Evolutionary conservation across 495 filamentous ascomycete genomes (phyloP).

Genomic region (Hypoxylon intermedium): DNA sequence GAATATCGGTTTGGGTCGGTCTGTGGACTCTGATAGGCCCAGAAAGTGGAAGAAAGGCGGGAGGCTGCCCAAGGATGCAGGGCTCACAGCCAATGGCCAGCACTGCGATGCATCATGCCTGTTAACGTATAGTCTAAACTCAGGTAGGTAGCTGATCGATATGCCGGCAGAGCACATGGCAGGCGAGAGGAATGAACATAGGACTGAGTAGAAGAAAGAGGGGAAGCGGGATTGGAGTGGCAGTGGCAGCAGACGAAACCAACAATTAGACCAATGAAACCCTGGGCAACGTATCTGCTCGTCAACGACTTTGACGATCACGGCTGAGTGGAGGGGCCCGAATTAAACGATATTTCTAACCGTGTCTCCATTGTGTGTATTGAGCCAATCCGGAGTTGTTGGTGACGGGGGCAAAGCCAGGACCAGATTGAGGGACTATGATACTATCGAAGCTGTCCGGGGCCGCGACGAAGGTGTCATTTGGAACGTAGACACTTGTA

Average conservation of each 20-base stretch:
- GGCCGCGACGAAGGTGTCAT: conserved; percentile 1
- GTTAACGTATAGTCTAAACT: conserved; percentile 16
- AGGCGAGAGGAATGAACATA: not conserved
- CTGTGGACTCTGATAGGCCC: conserved; percentile 21
- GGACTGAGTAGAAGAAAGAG: conserved; percentile 23
- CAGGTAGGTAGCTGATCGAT: conserved; percentile 15
- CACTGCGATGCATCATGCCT: conserved; percentile 22
- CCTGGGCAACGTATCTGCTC: conserved; percentile 4
- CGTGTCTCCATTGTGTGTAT: conserved; percentile 16
- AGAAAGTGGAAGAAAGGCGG: conserved; percentile 22
- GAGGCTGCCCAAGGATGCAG: conserved; percentile 30
- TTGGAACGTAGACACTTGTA: conserved; percentile 1
- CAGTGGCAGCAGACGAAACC: conserved; percentile 1
- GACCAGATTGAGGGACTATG: conserved; percentile 4
- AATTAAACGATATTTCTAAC: no score
- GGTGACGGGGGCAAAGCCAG: conserved; percentile 2
- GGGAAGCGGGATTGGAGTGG: conserved; percentile 6
- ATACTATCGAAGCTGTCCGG: conserved; percentile 1
- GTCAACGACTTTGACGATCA: conserved; percentile 19
- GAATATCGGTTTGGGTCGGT: conserved; percentile 32
- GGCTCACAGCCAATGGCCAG: conserved; percentile 17
- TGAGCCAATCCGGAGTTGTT: conserved; percentile 19
- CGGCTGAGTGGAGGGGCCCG: conserved; percentile 8
- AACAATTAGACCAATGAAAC: conserved; percentile 3
- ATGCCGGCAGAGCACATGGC: conserved; percentile 15